A percentile compares a stretch with the other conserved stretches of the same genome.
Conservation (phyloP, 176 grass and related monocot genomes). For the Aegilops bicornis region DNA sequence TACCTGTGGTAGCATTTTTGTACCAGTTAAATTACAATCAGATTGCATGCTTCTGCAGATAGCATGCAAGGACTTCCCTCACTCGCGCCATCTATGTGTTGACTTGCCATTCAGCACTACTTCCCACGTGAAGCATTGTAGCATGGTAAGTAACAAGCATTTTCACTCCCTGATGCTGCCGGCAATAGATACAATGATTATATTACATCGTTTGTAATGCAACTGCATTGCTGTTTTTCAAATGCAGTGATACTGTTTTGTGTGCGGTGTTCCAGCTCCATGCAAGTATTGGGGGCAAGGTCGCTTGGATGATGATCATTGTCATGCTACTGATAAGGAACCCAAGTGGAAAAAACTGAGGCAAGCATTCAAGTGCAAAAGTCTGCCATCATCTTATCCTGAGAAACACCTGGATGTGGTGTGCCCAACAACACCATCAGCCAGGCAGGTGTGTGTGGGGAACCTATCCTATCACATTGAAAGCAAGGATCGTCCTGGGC, state of each 20-base stretch:
- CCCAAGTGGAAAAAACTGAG: constrained; percentile 59
- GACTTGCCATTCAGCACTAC: constrained; percentile 71
- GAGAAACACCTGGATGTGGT: not conserved
- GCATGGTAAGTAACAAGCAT: constrained; percentile 51
- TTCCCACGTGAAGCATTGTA: constrained; percentile 64
- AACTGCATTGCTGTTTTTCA: not conserved
- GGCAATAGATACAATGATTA: not conserved
- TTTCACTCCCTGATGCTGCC: not conserved
- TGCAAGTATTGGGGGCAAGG: constrained; percentile 74
- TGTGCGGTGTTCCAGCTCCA: constrained; percentile 78
- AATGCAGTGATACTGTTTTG: constrained; percentile 97
- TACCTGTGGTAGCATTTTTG: not conserved
- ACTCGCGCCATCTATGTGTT: constrained; percentile 77
- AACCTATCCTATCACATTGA: not conserved
- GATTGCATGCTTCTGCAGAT: constrained; percentile 53
- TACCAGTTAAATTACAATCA: not conserved
- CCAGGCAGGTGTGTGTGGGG: not conserved
- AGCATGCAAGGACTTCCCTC: constrained; percentile 92
- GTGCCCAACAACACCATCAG: constrained; percentile 10
- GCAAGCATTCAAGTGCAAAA: constrained; percentile 44
- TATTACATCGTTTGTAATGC: not conserved
- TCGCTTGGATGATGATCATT: constrained; percentile 42
- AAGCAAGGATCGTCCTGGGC: not conserved
- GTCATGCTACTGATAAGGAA: constrained; percentile 80
- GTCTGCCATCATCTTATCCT: constrained; percentile 1